Conservation (phyloP, 2,329 filamentous ascomycete species). For the Diaporthe ilicicola region DNA sequence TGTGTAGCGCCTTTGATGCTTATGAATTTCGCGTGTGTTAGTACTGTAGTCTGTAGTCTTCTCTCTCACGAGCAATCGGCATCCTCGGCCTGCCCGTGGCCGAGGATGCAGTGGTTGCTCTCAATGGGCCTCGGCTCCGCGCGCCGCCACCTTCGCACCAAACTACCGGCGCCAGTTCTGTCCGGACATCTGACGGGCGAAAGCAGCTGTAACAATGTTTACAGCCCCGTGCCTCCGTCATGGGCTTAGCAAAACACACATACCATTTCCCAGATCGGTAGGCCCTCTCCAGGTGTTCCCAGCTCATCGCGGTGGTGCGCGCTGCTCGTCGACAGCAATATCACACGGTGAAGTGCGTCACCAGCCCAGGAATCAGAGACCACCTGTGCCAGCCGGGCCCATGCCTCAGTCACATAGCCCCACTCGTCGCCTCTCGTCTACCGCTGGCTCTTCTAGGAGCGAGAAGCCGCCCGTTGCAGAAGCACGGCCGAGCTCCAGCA, state of each 20-base stretch:
- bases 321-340: not conserved
- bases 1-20: not conserved
- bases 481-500: conserved; percentile 56
- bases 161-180: not conserved
- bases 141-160: not conserved
- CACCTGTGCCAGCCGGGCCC: not conserved
- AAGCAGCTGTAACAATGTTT: not conserved
- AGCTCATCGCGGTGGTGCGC: not conserved
- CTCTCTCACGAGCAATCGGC: not conserved
- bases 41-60: too few species aligned
- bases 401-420: not conserved
- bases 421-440: not conserved
- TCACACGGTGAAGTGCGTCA: not conserved
- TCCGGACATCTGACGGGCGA: not conserved
- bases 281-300: not conserved
- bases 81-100: conserved; percentile 12
- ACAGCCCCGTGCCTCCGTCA: not conserved
- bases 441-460: not conserved
- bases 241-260: not conserved
- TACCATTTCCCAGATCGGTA: not conserved
- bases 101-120: not conserved
- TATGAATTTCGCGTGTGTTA: not conserved
- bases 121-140: conserved; percentile 30
- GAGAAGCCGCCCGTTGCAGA: not conserved
- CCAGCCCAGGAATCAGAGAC: not conserved